Percentiles rank a stretch among this genome's conserved stretches.
Evolutionary conservation across 129 eudicot species (phyloP).

Genomic region (Ambrosia artemisiifolia): DNA sequence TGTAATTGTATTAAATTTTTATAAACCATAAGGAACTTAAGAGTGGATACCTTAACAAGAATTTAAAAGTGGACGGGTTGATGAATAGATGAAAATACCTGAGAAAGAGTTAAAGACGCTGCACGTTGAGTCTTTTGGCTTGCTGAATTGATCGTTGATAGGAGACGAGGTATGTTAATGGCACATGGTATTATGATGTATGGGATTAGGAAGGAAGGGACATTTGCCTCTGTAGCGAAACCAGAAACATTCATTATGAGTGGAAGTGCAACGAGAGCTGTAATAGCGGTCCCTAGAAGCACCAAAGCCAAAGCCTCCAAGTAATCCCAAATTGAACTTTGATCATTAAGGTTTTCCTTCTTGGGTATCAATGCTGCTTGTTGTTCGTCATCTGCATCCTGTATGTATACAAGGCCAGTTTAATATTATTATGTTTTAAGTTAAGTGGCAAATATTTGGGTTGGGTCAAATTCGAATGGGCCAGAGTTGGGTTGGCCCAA

Average conservation of each 20-base stretch:
- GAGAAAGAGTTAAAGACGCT: conserved; percentile 58
- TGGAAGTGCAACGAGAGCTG: conserved; percentile 43
- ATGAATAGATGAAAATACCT: conserved; percentile 28
- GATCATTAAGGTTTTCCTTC: not conserved
- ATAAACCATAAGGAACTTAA: not conserved
- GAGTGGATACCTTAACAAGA: not conserved
- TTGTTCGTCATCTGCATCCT: conserved; percentile 39
- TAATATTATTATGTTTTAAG: not conserved
- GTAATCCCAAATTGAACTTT: conserved; percentile 30
- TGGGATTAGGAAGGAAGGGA: conserved; percentile 57
- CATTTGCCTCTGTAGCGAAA: conserved; percentile 41
- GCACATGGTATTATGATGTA: conserved; percentile 58
- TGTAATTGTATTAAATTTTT: not conserved
- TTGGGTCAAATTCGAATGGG: no score
- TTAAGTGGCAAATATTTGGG: no score
- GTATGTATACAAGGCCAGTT: not conserved
- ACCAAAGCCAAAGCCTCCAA: conserved; percentile 40
- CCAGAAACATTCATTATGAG: conserved; percentile 41
- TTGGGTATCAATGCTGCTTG: conserved; percentile 39
- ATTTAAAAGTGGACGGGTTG: not conserved
- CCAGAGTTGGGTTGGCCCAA: no score
- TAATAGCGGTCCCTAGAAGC: conserved; percentile 38
- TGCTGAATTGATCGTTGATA: conserved; percentile 41
- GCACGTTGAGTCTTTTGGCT: conserved; percentile 49
- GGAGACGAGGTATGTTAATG: conserved; percentile 43